Evolutionary conservation across 805 yeast species (phyloP).

Genomic region (Candida nemodendra): DNA sequence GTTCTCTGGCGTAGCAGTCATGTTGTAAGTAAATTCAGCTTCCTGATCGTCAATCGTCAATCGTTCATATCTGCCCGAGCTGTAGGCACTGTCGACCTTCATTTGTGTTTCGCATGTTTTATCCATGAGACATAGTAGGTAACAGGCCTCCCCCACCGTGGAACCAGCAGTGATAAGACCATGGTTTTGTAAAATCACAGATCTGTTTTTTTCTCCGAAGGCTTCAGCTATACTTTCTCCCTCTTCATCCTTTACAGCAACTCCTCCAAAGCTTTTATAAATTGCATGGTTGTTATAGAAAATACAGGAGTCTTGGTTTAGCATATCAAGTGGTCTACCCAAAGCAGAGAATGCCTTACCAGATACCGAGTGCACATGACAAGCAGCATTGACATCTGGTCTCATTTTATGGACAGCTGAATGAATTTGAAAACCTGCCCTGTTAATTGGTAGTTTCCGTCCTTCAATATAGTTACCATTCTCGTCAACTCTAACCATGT

Average conservation of each 20-base stretch:
- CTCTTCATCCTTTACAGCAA: conserved; percentile 63
- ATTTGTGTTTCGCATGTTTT: conserved; percentile 60
- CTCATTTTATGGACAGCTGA: conserved; percentile 61
- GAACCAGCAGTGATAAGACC: conserved; percentile 66
- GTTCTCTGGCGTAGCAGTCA: conserved; percentile 61
- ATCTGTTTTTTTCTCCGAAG: conserved; percentile 50
- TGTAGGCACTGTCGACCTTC: conserved; percentile 49
- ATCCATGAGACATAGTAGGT: conserved; percentile 58
- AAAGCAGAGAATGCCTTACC: conserved; percentile 64
- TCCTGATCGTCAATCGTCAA: conserved; percentile 50
- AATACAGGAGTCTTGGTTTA: conserved; percentile 73
- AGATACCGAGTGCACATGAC: conserved; percentile 61
- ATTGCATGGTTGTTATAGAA: conserved; percentile 65
- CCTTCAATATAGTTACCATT: conserved; percentile 63
- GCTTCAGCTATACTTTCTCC: conserved; percentile 59
- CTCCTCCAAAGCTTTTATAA: conserved; percentile 69
- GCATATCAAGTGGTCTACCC: conserved; percentile 66
- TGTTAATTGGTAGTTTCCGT: conserved; percentile 45
- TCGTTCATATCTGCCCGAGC: conserved; percentile 37
- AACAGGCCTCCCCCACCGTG: conserved; percentile 72
- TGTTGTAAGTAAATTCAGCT: conserved; percentile 59
- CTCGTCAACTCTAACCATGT: conserved; percentile 59
- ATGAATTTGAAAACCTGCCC: conserved; percentile 68
- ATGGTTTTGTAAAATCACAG: conserved; percentile 61
- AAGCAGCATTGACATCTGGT: conserved; percentile 67